A percentile compares a stretch with the other conserved stretches of the same genome.
phyloP scores from a whole-genome alignment of 805 yeast species.

The Sugiyamaella qingdaonensis region DNA sequence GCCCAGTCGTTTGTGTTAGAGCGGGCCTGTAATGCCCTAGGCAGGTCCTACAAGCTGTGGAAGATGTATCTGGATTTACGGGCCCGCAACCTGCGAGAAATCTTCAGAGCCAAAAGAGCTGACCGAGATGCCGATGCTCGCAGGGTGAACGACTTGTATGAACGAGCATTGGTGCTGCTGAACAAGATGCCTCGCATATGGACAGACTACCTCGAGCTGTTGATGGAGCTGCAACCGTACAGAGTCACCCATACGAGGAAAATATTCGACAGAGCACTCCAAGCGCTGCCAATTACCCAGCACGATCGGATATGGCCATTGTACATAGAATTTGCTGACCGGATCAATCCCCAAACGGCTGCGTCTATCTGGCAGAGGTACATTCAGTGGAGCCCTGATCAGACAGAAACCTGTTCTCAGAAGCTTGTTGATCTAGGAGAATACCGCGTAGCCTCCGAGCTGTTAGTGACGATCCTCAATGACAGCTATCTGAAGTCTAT shows the following conservation, averaged over 20 bases:
- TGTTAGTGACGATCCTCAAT: constrained; percentile 36
- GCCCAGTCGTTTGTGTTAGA: constrained; percentile 42
- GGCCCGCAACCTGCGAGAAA: constrained; percentile 25
- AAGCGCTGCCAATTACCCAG: constrained; percentile 45
- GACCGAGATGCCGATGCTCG: constrained; percentile 1
- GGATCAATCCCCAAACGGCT: constrained; percentile 40
- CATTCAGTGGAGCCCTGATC: constrained; percentile 24
- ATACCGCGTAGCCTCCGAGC: constrained; percentile 30
- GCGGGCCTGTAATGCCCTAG: constrained; percentile 46
- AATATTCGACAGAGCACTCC: constrained; percentile 48
- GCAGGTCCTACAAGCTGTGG: constrained; percentile 55
- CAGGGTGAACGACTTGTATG: constrained; percentile 43
- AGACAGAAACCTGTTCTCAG: constrained; percentile 28
- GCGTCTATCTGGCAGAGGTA: constrained; percentile 36
- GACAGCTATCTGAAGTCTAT: constrained; percentile 35
- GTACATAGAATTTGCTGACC: constrained; percentile 48
- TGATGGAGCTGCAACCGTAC: constrained; percentile 24
- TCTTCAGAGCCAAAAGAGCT: background rate
- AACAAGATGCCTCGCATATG: constrained; percentile 48
- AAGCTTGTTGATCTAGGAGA: constrained; percentile 23
- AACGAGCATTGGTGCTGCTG: constrained; percentile 42
- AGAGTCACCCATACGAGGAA: constrained; percentile 38
- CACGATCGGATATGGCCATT: constrained; percentile 54
- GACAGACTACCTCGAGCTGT: constrained; percentile 46
- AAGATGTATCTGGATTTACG: constrained; percentile 43